Base-by-base conservation (phyloP, 495 filamentous ascomycete genomes). In the Xanthoparmelia taractica region DNA sequence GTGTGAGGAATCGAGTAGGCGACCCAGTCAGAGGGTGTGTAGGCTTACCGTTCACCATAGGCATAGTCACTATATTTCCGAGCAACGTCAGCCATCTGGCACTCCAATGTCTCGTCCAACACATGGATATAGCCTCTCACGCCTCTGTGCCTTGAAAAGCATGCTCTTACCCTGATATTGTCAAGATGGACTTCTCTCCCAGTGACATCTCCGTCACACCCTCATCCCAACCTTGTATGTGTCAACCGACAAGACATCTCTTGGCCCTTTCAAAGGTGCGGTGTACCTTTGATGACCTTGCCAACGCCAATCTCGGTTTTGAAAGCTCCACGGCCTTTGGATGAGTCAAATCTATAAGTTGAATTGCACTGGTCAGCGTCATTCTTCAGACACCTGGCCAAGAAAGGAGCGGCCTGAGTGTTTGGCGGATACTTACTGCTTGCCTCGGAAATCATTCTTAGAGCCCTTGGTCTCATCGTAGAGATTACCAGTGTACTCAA, bases 401-500 rank as follows among this genome's bases (percentile, higher is more conserved):
- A 8, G n/a, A 23, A 64, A n/a, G 18, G 12, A 59, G 25, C 8
- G 29, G 29, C 29, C 15, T 12, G 7, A 43, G 2, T 5, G 57
- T 18, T 27, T 48, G 45, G 29, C 56, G 45, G 36, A 38, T 20
- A 70, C 79, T 63, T 71, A 85, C 82, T 82, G 72, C 38, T 72
- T 74, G 59, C 81, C 81, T 77, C 78, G 79, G 66, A 69, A 70
- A 68, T 77, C 63, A 58, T 79, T 75, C 59, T 73, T 69, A 1
- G 73, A 40, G 23, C 66, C 61, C 71, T 82, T 75, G 60, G 65
- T 72, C 34, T 75, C 71, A 66, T 92, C 87, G 76, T 87, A 87
- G 52, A 95, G 79, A 75, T 82, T 91, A 66, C 91, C 91, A 27
- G 86, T 90, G 78, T 94, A 96, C 74, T 89, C 86, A 67, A 96